Conservation (phyloP, 2,329 filamentous ascomycete species). For the Celoporthe dispersa region DNA sequence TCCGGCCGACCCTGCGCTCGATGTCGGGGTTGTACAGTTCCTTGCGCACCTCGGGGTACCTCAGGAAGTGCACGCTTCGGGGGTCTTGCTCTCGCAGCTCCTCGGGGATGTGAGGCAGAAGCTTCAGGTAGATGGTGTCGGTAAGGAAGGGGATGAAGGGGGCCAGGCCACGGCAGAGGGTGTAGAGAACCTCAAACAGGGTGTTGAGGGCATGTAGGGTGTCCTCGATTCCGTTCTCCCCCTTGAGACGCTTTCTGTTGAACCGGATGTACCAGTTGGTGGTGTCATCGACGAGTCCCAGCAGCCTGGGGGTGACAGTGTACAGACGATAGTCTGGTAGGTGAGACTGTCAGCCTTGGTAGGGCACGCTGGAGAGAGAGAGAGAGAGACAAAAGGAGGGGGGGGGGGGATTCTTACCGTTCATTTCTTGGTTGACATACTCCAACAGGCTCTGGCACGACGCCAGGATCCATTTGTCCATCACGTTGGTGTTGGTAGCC, state of each 20-base stretch:
- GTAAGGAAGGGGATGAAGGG: constrained; percentile 96
- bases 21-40: constrained; percentile 87
- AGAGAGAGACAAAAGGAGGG: neutral
- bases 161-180: constrained; percentile 82
- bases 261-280: constrained; percentile 99
- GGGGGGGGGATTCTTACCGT: constrained; percentile 52
- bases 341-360: constrained; percentile 26
- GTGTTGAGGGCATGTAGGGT: constrained; percentile 91
- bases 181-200: constrained; percentile 91
- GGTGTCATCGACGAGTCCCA: constrained; percentile 86
- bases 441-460: constrained; percentile 88
- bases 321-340: constrained; percentile 72
- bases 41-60: constrained; percentile 85
- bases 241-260: constrained; percentile 89
- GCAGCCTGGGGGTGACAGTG: constrained; percentile 85
- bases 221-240: constrained; percentile 82
- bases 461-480: constrained; percentile 95
- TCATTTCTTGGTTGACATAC: constrained; percentile 94
- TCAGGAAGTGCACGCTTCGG: constrained; percentile 88
- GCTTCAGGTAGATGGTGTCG: constrained; percentile 87
- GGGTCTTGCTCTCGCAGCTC: constrained; percentile 69
- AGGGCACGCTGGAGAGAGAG: neutral
- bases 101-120: constrained; percentile 81
- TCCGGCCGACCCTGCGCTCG: constrained; percentile 83
- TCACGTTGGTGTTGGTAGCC: constrained; percentile 82